Evolutionary conservation across 208 protist genomes (phyloP).

Genomic region (Wallacemonas sp.): DNA sequence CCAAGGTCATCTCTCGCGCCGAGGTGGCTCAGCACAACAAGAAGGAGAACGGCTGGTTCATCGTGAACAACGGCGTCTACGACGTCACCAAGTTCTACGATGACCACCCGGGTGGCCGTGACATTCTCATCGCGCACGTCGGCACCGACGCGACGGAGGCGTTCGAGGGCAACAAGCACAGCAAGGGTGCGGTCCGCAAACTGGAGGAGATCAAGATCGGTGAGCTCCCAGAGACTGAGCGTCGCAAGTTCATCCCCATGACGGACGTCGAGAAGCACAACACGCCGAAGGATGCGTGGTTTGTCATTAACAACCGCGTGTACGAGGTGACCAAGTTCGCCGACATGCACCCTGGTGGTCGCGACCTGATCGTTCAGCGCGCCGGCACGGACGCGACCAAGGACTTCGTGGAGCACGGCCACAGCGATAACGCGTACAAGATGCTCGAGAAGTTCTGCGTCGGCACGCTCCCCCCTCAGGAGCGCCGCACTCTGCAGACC

Average conservation of each 20-base stretch:
- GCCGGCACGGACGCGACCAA: constrained; percentile 69
- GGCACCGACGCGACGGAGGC: constrained; percentile 75
- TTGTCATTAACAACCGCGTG: constrained; percentile 87
- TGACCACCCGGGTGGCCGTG: constrained; percentile 79
- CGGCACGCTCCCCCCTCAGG: constrained; percentile 43
- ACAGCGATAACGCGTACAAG: constrained; percentile 53
- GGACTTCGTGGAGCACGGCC: constrained; percentile 68
- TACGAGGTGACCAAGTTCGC: constrained; percentile 80
- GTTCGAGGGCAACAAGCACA: constrained; percentile 75
- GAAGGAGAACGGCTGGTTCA: constrained; percentile 64
- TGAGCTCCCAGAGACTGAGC: constrained; percentile 36
- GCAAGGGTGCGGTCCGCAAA: constrained; percentile 41
- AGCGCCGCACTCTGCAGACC: constrained; percentile 27
- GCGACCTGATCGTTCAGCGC: constrained; percentile 68
- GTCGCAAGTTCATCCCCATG: constrained; percentile 37
- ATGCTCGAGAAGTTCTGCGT: constrained; percentile 66
- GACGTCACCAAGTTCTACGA: constrained; percentile 79
- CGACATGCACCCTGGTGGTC: constrained; percentile 79
- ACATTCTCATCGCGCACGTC: constrained; percentile 65
- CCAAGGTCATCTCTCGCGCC: constrained; percentile 35
- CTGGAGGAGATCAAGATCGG: constrained; percentile 55
- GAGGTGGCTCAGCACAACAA: constrained; percentile 67
- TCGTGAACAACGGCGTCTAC: constrained; percentile 80
- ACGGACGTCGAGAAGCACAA: constrained; percentile 36
- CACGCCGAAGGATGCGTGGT: constrained; percentile 45